These are phyloP conservation scores for Danielia reshetovae DNA, from an alignment of 805 yeast species.

Conservation along the genomic window DNA sequence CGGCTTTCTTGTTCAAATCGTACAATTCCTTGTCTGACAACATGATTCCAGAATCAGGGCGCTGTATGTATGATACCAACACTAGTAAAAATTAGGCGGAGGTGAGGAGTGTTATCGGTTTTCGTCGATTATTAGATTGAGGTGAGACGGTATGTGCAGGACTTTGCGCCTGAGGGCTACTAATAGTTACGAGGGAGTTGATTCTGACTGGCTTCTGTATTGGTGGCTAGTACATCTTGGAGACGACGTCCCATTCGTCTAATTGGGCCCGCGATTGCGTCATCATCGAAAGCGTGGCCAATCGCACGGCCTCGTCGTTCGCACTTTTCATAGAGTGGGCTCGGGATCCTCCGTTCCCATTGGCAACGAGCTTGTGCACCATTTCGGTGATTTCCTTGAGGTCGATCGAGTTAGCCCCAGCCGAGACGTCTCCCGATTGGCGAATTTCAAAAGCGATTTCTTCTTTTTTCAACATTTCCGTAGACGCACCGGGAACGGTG, in stretches of 20 bases:
- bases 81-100: too few relatives aligned
- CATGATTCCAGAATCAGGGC: constrained; percentile 17
- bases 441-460: neutral
- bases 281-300: constrained; percentile 11
- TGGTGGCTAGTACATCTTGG: constrained; percentile 21
- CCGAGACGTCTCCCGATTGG: neutral
- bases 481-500: constrained; percentile 1
- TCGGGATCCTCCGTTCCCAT: constrained; percentile 15
- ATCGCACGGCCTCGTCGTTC: constrained; percentile 8
- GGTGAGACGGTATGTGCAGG: neutral
- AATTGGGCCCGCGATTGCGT: constrained; percentile 23
- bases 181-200: too few relatives aligned
- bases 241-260: constrained; percentile 36
- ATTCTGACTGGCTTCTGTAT: too few relatives aligned
- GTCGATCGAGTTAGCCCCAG: neutral
- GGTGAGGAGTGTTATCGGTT: constrained; percentile 3
- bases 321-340: constrained; percentile 4
- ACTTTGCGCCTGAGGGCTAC: too few relatives aligned
- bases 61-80: too few relatives aligned
- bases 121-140: constrained; percentile 13
- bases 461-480: neutral
- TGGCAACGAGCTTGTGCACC: constrained; percentile 23
- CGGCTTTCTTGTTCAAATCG: constrained; percentile 89
- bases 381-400: constrained; percentile 27
- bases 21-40: constrained; percentile 43